Evolutionary conservation across 495 filamentous ascomycete genomes (phyloP), one percentile per base, ranked within the genome.

Genomic region (Neurospora sp.): DNA sequence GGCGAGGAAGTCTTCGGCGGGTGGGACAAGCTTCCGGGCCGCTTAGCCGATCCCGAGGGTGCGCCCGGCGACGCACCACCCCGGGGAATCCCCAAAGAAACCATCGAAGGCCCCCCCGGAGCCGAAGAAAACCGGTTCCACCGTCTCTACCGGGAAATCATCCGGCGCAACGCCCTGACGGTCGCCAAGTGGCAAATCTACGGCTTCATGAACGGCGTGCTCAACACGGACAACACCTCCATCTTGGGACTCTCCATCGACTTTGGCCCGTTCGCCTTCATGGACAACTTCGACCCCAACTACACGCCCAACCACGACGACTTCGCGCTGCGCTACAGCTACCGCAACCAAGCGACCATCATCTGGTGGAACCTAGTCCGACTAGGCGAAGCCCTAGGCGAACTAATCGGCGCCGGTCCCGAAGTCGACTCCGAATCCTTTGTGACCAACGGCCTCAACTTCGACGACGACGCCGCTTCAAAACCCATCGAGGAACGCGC

Each of bases 291-390:
- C 79, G 94, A 98, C 79, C 96, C 96, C 1, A 84, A 84, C 31
- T 99, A 98, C 81, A 99, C 96, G 0, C 96, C 96, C 6, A 99
- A 99, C 78, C 96, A 99, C 80, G 96, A 99, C 80, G 96, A 99
- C 79, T 87, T 91, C 77, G 86, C 90, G 82, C 82, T 97, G 18
- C 89, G 96, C 39, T 99, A 99, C 81, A 88, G 88, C 62, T 99
- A 97, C 85, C 90, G 89, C 72, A 98, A 98, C 82, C 96, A 99
- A 78, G 94, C 96, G 2, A 93, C 90, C 66, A 92, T 98, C 54
- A 94, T 99, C 79, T 99, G 96, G 96, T 99, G 96, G 96, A 99
- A 99, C 77, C 87, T 99, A 4, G 93, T 97, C 12, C 90, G 96
- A 31, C 87, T 99, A 0, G 96, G 93, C 71, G 96, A 98, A 82